Evolutionary conservation across 257 asterid species (phyloP), one percentile per base, ranked within the genome.

Genomic region (Nicotiana otophora): DNA sequence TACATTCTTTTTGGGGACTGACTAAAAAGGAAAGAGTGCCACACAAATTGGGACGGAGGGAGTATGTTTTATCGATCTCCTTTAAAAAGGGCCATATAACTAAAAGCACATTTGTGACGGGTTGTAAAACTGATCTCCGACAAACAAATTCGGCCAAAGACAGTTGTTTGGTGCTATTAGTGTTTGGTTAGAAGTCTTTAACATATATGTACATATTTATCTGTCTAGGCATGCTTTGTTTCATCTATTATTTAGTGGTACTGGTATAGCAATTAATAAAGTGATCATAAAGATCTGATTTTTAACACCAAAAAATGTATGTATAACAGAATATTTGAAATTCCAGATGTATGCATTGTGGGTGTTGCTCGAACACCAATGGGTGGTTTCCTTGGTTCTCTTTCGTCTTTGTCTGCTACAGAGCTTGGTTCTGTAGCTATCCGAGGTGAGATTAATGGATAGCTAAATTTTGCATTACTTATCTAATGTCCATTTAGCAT

Each of bases 281-380:
- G 1, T 72, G 79, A 72, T 46, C 4, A 17, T 46, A 72, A 23
- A 72, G 4, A 5, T 69, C 2, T 36, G 77, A 36, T 5, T 10
- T 3, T 69, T 69, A 39, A n/a, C 55, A 36, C 16, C 8, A 31
- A 16, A 17, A 2, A 4, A 51, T 51, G 3, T 11, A 51, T 75
- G 42, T 26, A 15, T 75, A 7, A 75, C 42, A 8, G 10, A 51
- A 26, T 51, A 10, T 16, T 75, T 51, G 64, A 31, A 63, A 36
- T 64, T 54, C 54, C 95, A 96, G 99, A 96, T 94, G 98, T 93
- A 51, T 96, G 97, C 88, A 87, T 96, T 84, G 98, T 96, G 66
- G 98, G 99, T 81, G 91, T 96, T 89, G 98, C 98, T 20, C 89
- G 99, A 89, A 96, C 99, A 6, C 99, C 99, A 26, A 84, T 94